Conservation (phyloP, 306 rosid genomes). For the Prunus persica region DNA sequence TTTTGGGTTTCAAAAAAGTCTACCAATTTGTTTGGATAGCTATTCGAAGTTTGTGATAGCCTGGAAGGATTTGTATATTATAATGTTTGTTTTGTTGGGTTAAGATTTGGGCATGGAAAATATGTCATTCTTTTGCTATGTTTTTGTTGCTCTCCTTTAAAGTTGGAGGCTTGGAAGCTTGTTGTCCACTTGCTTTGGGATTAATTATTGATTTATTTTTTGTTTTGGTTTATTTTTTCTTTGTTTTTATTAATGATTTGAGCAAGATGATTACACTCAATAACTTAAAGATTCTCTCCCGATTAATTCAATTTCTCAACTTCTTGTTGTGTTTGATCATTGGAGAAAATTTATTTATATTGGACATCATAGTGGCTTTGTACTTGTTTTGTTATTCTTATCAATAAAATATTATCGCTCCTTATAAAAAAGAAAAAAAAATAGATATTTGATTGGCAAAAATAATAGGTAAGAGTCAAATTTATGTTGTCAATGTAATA, state of each 20-base stretch:
- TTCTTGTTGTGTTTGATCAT: too few relatives aligned
- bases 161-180: conserved; percentile 36
- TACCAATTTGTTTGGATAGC: neutral
- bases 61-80: neutral
- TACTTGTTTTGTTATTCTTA: too few relatives aligned
- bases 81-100: neutral
- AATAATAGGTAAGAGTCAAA: too few relatives aligned
- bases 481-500: too few relatives aligned
- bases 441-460: too few relatives aligned
- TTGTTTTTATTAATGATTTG: neutral
- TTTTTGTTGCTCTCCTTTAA: conserved; percentile 31
- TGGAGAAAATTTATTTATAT: too few relatives aligned
- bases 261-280: neutral
- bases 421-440: too few relatives aligned
- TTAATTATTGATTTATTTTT: neutral
- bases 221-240: neutral
- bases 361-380: too few relatives aligned
- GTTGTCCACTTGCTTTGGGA: conserved; percentile 29
- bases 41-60: neutral
- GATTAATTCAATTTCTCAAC: too few relatives aligned
- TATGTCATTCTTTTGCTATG: neutral
- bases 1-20: neutral
- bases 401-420: too few relatives aligned
- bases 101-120: neutral
- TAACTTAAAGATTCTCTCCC: too few relatives aligned